Evolutionary conservation across 2,329 filamentous ascomycete genomes (phyloP).

Genomic region (Monosporascus sp.): DNA sequence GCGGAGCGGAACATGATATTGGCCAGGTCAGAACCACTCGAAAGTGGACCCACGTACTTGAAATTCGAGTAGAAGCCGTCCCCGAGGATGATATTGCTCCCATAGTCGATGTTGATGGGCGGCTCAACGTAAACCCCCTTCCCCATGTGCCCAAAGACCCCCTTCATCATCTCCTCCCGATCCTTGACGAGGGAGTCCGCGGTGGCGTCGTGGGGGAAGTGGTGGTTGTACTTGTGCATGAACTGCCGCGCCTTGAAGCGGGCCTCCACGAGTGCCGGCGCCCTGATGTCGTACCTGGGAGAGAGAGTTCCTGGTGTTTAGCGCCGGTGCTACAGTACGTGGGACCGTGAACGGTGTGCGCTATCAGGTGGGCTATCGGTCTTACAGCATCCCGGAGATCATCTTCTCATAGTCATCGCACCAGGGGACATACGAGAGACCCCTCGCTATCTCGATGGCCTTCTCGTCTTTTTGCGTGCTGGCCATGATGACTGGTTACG

Average conservation of each 20-base stretch:
- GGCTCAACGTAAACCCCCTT: slow-evolving; percentile 53
- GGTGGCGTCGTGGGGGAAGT: slow-evolving; percentile 44
- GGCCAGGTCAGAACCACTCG: slow-evolving; percentile 1
- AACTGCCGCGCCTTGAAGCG: slow-evolving; percentile 50
- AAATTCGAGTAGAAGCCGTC: slow-evolving; percentile 60
- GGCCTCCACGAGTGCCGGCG: slow-evolving; percentile 41
- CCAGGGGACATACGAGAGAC: slow-evolving; percentile 46
- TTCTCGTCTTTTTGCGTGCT: slow-evolving; percentile 34
- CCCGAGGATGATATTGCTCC: slow-evolving; percentile 58
- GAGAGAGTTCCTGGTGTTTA: neutral
- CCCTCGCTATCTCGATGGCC: slow-evolving; percentile 39
- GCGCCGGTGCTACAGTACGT: neutral
- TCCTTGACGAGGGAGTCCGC: slow-evolving; percentile 31
- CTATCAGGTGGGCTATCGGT: neutral
- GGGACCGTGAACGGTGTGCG: too few species aligned
- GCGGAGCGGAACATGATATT: too few species aligned
- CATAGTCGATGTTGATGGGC: slow-evolving; percentile 59
- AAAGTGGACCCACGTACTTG: slow-evolving; percentile 30
- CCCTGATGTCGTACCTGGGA: slow-evolving; percentile 44
- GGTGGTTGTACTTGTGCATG: slow-evolving; percentile 53
- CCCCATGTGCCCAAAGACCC: slow-evolving; percentile 45
- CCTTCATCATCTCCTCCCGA: slow-evolving; percentile 39
- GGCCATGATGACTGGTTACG: slow-evolving; percentile 23
- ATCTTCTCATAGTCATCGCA: slow-evolving; percentile 57
- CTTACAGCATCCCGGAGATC: slow-evolving; percentile 54